Conservation (phyloP, 768 basidiomycete genomes). For the Macrolepiota fuliginosa region DNA sequence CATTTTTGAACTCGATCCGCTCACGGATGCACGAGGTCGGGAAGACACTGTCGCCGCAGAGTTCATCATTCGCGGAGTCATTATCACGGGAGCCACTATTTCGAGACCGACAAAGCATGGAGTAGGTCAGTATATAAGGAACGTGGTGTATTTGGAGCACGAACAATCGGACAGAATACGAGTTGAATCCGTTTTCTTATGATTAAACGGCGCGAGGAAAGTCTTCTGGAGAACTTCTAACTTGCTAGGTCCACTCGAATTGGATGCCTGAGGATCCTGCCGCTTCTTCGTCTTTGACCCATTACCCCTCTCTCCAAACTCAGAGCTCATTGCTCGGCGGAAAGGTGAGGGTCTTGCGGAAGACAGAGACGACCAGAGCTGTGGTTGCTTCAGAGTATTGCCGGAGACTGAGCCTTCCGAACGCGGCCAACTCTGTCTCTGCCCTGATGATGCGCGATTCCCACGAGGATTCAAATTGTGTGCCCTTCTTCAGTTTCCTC, state of each 20-base stretch:
- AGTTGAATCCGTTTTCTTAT: conserved; percentile 66
- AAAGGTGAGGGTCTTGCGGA: conserved; percentile 1
- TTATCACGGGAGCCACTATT: conserved; percentile 82
- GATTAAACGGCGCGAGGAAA: conserved; percentile 68
- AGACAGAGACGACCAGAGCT: conserved; percentile 1
- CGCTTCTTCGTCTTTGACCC: conserved; percentile 20
- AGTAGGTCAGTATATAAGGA: conserved; percentile 7
- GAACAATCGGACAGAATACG: conserved; percentile 75
- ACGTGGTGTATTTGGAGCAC: conserved; percentile 22
- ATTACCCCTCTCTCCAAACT: conserved; percentile 24
- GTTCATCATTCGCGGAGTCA: conserved; percentile 83
- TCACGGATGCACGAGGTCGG: conserved; percentile 35
- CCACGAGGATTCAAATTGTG: conserved; percentile 7
- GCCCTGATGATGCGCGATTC: conserved; percentile 7
- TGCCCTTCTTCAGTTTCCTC: neutral
- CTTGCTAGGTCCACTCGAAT: conserved; percentile 39
- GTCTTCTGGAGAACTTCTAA: conserved; percentile 67
- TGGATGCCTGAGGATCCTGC: conserved; percentile 14
- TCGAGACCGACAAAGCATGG: conserved; percentile 2
- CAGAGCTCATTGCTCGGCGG: conserved; percentile 32
- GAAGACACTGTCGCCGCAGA: conserved; percentile 69
- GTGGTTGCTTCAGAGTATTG: neutral
- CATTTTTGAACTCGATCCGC: conserved; percentile 38
- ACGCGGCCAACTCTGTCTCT: neutral
- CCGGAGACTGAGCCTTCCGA: conserved; percentile 1